Percentiles rank a stretch among this genome's conserved stretches.
phyloP scores from a whole-genome alignment of 2,329 filamentous ascomycete genomes.

The Aspergillus luchuensis region DNA sequence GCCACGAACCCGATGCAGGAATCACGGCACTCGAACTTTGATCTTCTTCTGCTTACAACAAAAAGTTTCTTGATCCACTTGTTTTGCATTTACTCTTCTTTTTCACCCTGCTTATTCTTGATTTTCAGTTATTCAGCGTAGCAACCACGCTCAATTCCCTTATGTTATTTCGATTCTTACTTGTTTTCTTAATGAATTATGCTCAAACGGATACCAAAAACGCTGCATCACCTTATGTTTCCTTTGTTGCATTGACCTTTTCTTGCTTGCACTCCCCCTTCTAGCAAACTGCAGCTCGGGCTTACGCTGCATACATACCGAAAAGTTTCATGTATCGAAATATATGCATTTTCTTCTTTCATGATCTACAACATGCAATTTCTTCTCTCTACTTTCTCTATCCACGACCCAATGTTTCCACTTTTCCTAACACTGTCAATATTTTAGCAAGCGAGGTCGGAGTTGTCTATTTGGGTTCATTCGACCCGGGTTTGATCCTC shows the following conservation, averaged over 20 bases:
- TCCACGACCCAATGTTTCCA: neutral
- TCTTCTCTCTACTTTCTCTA: neutral
- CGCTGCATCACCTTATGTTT: neutral
- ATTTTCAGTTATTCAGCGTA: neutral
- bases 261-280: constrained; percentile 4
- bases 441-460: neutral
- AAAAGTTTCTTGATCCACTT: neutral
- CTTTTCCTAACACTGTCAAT: neutral
- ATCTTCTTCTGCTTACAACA: neutral
- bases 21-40: constrained; percentile 19
- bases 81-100: neutral
- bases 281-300: neutral
- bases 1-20: constrained; percentile 21
- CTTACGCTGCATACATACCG: neutral
- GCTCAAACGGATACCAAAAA: constrained; percentile 6
- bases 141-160: neutral
- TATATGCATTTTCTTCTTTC: neutral
- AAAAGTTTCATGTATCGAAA: neutral
- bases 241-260: neutral
- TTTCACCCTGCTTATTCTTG: neutral
- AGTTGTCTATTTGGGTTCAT: neutral
- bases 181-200: neutral
- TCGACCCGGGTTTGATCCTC: neutral
- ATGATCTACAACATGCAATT: neutral
- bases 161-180: neutral